These are phyloP conservation scores for Berkeleyomyces rouxiae DNA, from an alignment of 2,329 filamentous ascomycete species.

Conservation along the genomic window DNA sequence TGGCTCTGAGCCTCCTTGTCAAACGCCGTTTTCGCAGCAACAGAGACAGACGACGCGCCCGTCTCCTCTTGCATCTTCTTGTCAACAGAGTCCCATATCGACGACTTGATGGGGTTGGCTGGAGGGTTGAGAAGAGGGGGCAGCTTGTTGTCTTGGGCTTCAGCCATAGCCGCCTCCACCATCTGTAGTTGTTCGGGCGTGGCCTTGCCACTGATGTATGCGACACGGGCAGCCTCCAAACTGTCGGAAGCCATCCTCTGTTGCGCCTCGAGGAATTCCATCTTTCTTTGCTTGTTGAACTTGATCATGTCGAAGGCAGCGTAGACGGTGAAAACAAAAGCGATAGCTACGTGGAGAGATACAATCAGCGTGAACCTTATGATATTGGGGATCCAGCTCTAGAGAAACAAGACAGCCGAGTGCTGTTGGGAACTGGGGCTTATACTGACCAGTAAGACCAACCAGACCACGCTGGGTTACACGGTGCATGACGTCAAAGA, in stretches of 20 bases:
- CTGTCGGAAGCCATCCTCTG: constrained; percentile 36
- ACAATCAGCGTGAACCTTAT: not conserved
- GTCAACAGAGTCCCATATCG: constrained; percentile 15
- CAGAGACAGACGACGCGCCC: not conserved
- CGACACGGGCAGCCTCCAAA: constrained; percentile 39
- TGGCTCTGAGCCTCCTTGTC: constrained; percentile 2
- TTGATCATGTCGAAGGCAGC: constrained; percentile 45
- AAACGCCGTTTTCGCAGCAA: not conserved
- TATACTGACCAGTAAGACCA: constrained; percentile 36
- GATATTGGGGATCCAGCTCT: not conserved
- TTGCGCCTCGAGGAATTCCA: constrained; percentile 40
- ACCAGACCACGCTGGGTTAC: constrained; percentile 38
- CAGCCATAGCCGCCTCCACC: constrained; percentile 39
- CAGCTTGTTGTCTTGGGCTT: constrained; percentile 32
- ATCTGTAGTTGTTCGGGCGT: constrained; percentile 38
- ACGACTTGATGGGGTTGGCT: constrained; percentile 19
- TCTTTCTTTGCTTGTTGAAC: constrained; percentile 42
- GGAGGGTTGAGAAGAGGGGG: constrained; percentile 35
- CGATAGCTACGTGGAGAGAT: constrained; percentile 28
- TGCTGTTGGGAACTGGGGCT: not conserved
- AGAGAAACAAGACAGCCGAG: too few species aligned
- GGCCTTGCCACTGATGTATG: constrained; percentile 42
- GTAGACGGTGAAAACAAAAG: constrained; percentile 39
- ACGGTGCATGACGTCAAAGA: constrained; percentile 40
- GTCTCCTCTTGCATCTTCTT: constrained; percentile 13